Percentiles rank a stretch among this genome's conserved stretches.
Evolutionary conservation across 2,329 filamentous ascomycete genomes (phyloP).

Genomic region (Endothia cerciana): DNA sequence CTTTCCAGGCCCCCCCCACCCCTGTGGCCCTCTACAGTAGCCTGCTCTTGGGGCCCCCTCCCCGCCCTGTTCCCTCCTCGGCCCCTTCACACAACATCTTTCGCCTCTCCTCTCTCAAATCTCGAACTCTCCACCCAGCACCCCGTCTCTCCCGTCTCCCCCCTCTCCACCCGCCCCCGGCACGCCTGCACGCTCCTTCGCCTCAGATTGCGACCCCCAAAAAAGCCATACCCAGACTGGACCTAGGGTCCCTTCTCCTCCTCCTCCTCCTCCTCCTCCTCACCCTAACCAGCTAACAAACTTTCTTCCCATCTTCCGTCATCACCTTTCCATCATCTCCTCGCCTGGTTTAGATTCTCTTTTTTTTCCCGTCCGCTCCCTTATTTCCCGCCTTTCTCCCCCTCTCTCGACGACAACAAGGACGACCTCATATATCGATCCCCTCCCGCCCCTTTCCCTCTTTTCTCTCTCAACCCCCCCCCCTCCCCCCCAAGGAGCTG

Average conservation of each 20-base stretch:
- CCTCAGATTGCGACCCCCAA: conserved; percentile 13
- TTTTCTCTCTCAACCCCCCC: neutral
- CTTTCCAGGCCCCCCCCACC: too few relatives aligned
- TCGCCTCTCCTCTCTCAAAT: conserved; percentile 3
- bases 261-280: too few relatives aligned
- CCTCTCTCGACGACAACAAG: neutral
- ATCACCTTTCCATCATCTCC: conserved; percentile 10
- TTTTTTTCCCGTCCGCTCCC: neutral
- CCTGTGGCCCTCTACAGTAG: too few relatives aligned
- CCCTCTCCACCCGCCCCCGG: neutral
- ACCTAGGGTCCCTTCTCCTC: conserved; percentile 1
- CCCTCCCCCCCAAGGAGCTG: too few relatives aligned
- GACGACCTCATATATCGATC: neutral
- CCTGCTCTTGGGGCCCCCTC: neutral
- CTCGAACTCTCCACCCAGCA: neutral
- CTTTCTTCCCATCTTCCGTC: conserved; percentile 10
- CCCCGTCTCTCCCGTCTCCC: neutral
- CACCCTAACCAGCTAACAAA: neutral
- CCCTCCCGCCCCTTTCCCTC: neutral
- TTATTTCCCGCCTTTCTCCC: neutral
- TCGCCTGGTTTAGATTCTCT: conserved; percentile 1
- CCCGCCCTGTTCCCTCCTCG: conserved; percentile 8
- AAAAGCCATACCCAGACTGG: neutral
- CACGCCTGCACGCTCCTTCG: conserved; percentile 12
- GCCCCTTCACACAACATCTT: neutral